Percentiles rank a stretch among this genome's conserved stretches.
These are phyloP conservation scores for Chalciporus sphaerocephalus DNA, from an alignment of 768 basidiomycete genomes.

Conservation along the genomic window DNA sequence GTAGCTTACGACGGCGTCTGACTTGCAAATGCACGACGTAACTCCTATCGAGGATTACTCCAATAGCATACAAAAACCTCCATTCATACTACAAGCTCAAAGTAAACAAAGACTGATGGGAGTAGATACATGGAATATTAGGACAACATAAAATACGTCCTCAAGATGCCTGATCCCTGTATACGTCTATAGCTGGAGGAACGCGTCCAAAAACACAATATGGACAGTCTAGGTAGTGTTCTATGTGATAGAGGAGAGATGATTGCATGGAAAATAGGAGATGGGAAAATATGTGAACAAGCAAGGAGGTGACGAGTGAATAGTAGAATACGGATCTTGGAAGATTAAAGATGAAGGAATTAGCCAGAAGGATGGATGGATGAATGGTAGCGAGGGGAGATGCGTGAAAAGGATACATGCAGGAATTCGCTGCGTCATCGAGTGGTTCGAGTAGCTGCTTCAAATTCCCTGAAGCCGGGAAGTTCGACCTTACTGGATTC, in stretches of 20 bases:
- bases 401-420: conserved; percentile 1
- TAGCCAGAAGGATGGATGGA: conserved; percentile 6
- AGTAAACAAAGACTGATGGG: conserved; percentile 6
- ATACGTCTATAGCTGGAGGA: conserved; percentile 12
- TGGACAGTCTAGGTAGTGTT: conserved; percentile 20
- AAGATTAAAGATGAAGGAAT: neutral
- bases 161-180: conserved; percentile 33
- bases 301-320: conserved; percentile 1
- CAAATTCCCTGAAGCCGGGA: conserved; percentile 61
- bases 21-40: too few species aligned
- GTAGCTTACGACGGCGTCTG: too few species aligned
- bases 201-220: conserved; percentile 27
- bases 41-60: too few species aligned
- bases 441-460: conserved; percentile 40
- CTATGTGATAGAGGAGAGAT: conserved; percentile 16
- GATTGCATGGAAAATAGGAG: conserved; percentile 9
- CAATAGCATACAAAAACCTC: conserved; percentile 9
- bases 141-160: conserved; percentile 33
- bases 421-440: conserved; percentile 15
- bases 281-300: conserved; percentile 5
- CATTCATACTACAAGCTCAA: conserved; percentile 23
- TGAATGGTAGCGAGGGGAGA: neutral
- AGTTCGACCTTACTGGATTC: conserved; percentile 43
- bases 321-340: conserved; percentile 21
- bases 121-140: conserved; percentile 31